These are phyloP conservation scores for Neurospora discreta DNA, from an alignment of 495 filamentous ascomycete genomes.

Conservation along the genomic window DNA sequence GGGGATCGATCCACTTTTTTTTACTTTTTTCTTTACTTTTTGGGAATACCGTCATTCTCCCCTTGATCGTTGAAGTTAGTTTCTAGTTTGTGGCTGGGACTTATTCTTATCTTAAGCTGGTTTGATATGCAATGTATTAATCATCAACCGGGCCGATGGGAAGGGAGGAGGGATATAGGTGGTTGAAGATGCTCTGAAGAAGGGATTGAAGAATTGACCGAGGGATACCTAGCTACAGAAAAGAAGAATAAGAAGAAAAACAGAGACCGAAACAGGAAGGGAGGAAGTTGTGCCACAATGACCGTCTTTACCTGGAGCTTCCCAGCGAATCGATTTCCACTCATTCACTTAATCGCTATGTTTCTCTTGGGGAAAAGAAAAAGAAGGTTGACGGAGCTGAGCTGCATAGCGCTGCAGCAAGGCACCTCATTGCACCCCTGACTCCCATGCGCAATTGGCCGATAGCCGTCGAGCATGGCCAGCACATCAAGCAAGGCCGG, in stretches of 20 bases:
- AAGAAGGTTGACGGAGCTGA: not conserved
- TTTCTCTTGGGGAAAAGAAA: not conserved
- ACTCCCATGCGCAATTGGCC: conserved; percentile 23
- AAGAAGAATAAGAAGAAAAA: not conserved
- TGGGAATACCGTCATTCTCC: not conserved
- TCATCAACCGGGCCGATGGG: not conserved
- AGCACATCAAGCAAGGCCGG: conserved; percentile 28
- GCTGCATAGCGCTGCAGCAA: conserved; percentile 26
- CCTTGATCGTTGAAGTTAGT: too few species aligned
- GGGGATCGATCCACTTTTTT: not conserved
- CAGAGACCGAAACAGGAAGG: not conserved
- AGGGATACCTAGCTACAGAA: not conserved
- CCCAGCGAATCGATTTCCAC: not conserved
- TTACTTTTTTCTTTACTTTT: not conserved
- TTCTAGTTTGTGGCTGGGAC: not conserved
- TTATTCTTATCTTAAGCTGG: not conserved
- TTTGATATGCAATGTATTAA: not conserved
- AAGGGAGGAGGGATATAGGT: not conserved
- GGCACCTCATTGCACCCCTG: conserved; percentile 11
- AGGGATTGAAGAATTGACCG: not conserved
- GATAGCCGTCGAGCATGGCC: conserved; percentile 22
- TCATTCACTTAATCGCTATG: not conserved
- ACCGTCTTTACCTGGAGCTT: not conserved
- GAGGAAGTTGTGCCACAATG: not conserved
- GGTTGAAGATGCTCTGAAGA: not conserved